These are phyloP conservation scores for Volvariella surrecta DNA, from an alignment of 1,284 basidiomycete genomes.

Conservation along the genomic window DNA sequence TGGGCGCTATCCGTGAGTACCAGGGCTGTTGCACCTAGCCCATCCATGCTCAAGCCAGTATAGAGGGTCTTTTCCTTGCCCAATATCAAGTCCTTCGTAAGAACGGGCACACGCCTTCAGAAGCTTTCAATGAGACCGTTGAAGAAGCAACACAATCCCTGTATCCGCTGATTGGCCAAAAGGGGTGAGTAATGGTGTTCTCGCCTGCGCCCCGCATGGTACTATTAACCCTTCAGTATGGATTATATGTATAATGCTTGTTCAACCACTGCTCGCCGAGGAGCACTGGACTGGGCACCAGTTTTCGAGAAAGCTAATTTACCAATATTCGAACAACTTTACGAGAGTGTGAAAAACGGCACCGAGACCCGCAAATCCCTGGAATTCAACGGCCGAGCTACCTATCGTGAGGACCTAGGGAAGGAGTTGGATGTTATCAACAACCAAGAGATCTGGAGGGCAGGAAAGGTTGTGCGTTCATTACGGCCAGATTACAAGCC, in stretches of 20 bases:
- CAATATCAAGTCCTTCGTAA: slow-evolving; percentile 99
- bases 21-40: slow-evolving; percentile 2
- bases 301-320: slow-evolving; percentile 91
- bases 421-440: slow-evolving; percentile 95
- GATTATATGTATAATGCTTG: slow-evolving; percentile 99
- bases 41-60: slow-evolving; percentile 11
- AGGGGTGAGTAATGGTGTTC: slow-evolving; percentile 52
- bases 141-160: slow-evolving; percentile 99
- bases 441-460: slow-evolving; percentile 97
- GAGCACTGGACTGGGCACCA: slow-evolving; percentile 99
- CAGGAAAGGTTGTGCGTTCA: slow-evolving; percentile 71
- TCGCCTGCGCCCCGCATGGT: slow-evolving; percentile 3
- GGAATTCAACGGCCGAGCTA: slow-evolving; percentile 90
- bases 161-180: slow-evolving; percentile 93
- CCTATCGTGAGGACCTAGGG: slow-evolving; percentile 92
- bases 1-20: slow-evolving; percentile 92
- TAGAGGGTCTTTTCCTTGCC: slow-evolving; percentile 97
- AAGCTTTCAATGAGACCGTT: slow-evolving; percentile 99
- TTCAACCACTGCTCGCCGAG: slow-evolving; percentile 97
- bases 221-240: slow-evolving; percentile 51
- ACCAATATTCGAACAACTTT: slow-evolving; percentile 92
- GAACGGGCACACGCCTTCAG: slow-evolving; percentile 96
- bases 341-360: slow-evolving; percentile 91
- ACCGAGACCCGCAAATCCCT: slow-evolving; percentile 96
- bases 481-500: slow-evolving; percentile 72